Evolutionary conservation across 768 basidiomycete species (phyloP).

Genomic region (Collybia mongolica): DNA sequence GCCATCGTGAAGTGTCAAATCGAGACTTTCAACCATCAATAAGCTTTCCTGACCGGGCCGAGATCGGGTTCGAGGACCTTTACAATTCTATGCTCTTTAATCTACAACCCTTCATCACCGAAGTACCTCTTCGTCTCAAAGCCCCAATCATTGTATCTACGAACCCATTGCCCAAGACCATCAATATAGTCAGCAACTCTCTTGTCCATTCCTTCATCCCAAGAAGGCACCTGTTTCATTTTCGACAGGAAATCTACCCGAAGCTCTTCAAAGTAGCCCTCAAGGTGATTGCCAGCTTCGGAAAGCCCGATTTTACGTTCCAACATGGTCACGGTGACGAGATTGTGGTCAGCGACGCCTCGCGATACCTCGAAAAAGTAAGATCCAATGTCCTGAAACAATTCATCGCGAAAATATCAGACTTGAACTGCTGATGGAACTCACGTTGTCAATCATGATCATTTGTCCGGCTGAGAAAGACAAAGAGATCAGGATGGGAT

Average conservation of each 20-base stretch:
- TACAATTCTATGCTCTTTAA: conserved; percentile 23
- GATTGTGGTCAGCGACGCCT: conserved; percentile 29
- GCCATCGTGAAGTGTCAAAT: no score
- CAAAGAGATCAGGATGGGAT: no score
- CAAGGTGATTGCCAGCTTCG: conserved; percentile 24
- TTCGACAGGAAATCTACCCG: conserved; percentile 29
- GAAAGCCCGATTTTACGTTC: conserved; percentile 18
- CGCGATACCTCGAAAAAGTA: conserved; percentile 30
- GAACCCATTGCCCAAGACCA: conserved; percentile 30
- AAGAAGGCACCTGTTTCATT: conserved; percentile 30
- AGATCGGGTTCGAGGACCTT: not conserved
- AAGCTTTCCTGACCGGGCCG: not conserved
- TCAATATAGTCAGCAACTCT: conserved; percentile 35
- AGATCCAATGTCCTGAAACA: conserved; percentile 31
- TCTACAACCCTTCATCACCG: conserved; percentile 22
- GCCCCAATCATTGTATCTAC: conserved; percentile 35
- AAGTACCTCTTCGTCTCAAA: conserved; percentile 41
- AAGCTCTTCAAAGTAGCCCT: conserved; percentile 17
- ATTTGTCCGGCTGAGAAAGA: no score
- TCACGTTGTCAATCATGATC: no score
- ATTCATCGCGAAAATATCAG: no score
- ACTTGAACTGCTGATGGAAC: no score
- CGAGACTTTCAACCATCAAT: no score
- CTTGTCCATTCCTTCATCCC: conserved; percentile 36
- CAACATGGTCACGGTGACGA: conserved; percentile 30